These are phyloP conservation scores for Ambrosia hybrid DNA, from an alignment of 140 eudicot genomes.

Conservation along the genomic window DNA sequence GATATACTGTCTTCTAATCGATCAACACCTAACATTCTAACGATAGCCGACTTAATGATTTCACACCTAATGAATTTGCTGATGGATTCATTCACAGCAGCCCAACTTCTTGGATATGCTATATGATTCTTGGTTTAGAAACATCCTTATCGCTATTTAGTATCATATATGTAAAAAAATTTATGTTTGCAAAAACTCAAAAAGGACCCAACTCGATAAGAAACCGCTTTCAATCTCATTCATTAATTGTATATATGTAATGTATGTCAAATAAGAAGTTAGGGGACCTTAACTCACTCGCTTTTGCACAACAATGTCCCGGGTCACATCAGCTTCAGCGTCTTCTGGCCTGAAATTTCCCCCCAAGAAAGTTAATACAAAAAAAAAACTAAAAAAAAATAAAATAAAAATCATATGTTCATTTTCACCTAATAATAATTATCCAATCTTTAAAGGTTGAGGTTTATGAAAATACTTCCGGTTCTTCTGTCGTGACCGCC, in stretches of 20 bases:
- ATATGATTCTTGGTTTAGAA: too few species aligned
- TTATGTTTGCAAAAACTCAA: too few species aligned
- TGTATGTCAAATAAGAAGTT: conserved; percentile 24
- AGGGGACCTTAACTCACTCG: conserved; percentile 37
- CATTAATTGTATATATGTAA: conserved; percentile 2
- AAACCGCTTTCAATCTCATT: too few species aligned
- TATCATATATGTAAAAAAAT: too few species aligned
- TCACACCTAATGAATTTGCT: too few species aligned
- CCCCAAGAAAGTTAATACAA: conserved; percentile 37
- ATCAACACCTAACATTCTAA: too few species aligned
- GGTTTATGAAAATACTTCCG: conserved; percentile 82
- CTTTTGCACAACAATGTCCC: conserved; percentile 16
- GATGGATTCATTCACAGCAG: too few species aligned
- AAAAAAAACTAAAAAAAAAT: conserved; percentile 12
- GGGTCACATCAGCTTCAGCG: conserved; percentile 68
- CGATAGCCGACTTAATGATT: too few species aligned
- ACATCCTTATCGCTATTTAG: too few species aligned
- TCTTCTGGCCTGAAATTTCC: conserved; percentile 77
- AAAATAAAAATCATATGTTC: conserved; percentile 15
- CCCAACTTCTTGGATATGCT: too few species aligned
- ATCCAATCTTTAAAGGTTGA: conserved; percentile 70
- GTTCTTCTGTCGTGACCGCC: conserved; percentile 90
- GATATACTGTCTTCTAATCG: too few species aligned
- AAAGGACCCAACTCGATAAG: too few species aligned
- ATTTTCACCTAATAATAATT: conserved; percentile 34